Evolutionary conservation across 2,329 filamentous ascomycete genomes (phyloP).

Genomic region (Gaeumannomyces tritici): DNA sequence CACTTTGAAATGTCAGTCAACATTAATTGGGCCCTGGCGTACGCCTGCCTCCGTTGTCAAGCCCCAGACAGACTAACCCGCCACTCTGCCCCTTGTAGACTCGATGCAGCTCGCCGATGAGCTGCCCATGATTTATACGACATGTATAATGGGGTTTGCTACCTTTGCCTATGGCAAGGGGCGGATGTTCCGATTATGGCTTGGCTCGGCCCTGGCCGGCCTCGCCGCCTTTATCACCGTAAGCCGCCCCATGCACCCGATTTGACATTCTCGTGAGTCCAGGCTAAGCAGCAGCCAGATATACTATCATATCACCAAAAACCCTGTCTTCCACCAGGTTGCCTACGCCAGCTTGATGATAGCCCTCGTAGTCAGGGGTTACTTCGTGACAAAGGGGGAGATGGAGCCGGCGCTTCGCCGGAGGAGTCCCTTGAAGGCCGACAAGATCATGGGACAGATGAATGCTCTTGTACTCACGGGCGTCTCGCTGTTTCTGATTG

Average conservation of each 20-base stretch:
- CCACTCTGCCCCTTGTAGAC: slow-evolving; percentile 23
- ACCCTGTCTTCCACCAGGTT: slow-evolving; percentile 75
- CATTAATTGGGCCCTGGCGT: too few species aligned
- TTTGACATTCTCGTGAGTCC: background rate
- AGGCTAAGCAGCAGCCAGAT: slow-evolving; percentile 2
- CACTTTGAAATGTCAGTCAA: slow-evolving; percentile 41
- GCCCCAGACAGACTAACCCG: background rate
- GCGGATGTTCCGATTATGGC: slow-evolving; percentile 24
- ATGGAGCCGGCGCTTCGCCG: slow-evolving; percentile 35
- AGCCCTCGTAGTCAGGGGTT: slow-evolving; percentile 60
- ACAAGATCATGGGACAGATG: slow-evolving; percentile 48
- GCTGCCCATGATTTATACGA: slow-evolving; percentile 51
- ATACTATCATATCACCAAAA: slow-evolving; percentile 67
- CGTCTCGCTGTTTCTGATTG: slow-evolving; percentile 60
- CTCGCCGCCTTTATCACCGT: slow-evolving; percentile 64
- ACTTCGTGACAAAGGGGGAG: slow-evolving; percentile 59
- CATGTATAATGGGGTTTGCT: slow-evolving; percentile 48
- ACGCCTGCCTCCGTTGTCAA: background rate
- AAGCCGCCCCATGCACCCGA: slow-evolving; percentile 22
- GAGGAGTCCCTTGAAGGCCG: slow-evolving; percentile 39
- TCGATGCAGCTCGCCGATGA: slow-evolving; percentile 52
- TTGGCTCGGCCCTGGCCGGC: slow-evolving; percentile 47
- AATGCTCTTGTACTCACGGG: slow-evolving; percentile 21
- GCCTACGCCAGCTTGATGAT: slow-evolving; percentile 66
- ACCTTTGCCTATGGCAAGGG: slow-evolving; percentile 64